Percentiles rank a stretch among this genome's conserved stretches.
These are phyloP conservation scores for Boletus barrowsii DNA, from an alignment of 768 basidiomycete genomes.

Conservation along the genomic window DNA sequence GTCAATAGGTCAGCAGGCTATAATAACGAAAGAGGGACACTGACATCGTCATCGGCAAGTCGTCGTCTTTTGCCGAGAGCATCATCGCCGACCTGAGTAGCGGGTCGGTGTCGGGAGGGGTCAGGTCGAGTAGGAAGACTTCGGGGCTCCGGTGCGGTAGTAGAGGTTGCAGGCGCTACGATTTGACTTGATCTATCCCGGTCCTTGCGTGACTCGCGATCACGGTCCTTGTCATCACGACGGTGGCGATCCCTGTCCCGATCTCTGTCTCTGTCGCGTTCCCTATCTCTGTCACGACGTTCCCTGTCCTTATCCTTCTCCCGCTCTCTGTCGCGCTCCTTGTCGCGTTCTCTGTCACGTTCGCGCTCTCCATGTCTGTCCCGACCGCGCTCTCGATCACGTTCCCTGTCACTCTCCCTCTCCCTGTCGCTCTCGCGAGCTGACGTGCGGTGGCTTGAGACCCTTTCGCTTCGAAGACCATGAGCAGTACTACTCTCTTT, in stretches of 20 bases:
- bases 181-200: conserved; percentile 44
- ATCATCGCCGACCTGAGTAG: conserved; percentile 51
- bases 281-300: conserved; percentile 41
- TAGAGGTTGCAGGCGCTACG: conserved; percentile 29
- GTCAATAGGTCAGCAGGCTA: conserved; percentile 13
- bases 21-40: conserved; percentile 22
- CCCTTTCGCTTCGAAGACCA: conserved; percentile 49
- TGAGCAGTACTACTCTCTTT: conserved; percentile 49
- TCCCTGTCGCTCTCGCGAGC: conserved; percentile 36
- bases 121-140: conserved; percentile 60
- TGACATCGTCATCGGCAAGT: conserved; percentile 69
- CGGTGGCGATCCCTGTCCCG: conserved; percentile 47
- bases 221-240: conserved; percentile 61
- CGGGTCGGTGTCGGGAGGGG: conserved; percentile 50
- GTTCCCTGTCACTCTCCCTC: conserved; percentile 44
- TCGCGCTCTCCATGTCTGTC: conserved; percentile 48
- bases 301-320: conserved; percentile 42
- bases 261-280: conserved; percentile 49
- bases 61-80: conserved; percentile 71
- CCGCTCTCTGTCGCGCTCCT: conserved; percentile 36
- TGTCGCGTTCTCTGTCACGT: conserved; percentile 45
- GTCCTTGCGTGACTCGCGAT: conserved; percentile 60
- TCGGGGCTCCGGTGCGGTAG: conserved; percentile 48
- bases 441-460: conserved; percentile 40
- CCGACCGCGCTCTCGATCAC: conserved; percentile 46